Conservation (phyloP, 2,329 filamentous ascomycete species). For the Xenoacremonium recifei region DNA sequence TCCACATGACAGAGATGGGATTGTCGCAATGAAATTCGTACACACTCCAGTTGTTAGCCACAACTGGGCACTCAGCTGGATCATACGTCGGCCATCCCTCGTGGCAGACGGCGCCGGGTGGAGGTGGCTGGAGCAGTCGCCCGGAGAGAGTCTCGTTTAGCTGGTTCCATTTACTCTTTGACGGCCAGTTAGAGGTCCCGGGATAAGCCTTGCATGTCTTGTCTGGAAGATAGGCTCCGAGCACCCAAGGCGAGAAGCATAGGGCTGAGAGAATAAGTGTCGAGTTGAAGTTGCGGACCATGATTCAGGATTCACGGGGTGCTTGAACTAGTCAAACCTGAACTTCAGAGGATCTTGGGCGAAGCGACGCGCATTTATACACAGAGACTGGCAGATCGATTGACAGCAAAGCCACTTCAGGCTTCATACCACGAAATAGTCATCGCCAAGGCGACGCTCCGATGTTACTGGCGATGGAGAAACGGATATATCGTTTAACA, state of each 20-base stretch:
- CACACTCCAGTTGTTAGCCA: conserved; percentile 23
- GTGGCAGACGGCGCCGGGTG: conserved; percentile 34
- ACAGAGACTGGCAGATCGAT: too few relatives aligned
- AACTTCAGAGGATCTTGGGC: too few relatives aligned
- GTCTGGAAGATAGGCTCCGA: conserved; percentile 1
- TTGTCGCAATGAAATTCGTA: conserved; percentile 28
- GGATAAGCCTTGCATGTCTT: conserved; percentile 47
- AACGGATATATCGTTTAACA: too few relatives aligned
- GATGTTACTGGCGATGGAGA: too few relatives aligned
- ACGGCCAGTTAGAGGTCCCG: conserved; percentile 47
- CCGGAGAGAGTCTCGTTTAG: conserved; percentile 46
- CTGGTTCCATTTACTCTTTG: conserved; percentile 39
- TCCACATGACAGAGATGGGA: conserved; percentile 31
- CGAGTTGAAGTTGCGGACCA: too few relatives aligned
- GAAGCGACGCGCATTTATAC: too few relatives aligned
- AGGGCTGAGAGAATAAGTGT: conserved; percentile 5
- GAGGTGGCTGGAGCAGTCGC: conserved; percentile 39
- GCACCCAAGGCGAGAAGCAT: neutral
- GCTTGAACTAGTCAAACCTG: too few relatives aligned
- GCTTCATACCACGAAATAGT: too few relatives aligned
- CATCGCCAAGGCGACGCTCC: too few relatives aligned
- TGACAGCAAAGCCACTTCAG: too few relatives aligned
- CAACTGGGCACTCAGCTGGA: conserved; percentile 27
- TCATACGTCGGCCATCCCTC: conserved; percentile 22
- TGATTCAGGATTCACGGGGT: conserved; percentile 10